Evolutionary conservation across 148 eudicot species (phyloP).

Genomic region (Rhododendron williamsianum): DNA sequence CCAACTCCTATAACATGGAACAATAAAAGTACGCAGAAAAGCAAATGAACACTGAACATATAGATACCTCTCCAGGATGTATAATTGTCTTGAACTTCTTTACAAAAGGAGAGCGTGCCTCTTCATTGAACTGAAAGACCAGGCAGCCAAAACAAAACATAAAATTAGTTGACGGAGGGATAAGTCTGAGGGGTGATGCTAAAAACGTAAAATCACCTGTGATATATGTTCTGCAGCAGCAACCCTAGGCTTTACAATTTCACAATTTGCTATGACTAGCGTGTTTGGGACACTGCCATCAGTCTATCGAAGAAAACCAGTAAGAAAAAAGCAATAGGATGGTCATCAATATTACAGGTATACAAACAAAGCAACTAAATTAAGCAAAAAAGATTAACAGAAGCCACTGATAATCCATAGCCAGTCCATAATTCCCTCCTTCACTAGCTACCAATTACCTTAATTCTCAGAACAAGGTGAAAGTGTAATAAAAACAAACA

Average conservation of each 20-base stretch:
- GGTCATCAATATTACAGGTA: neutral
- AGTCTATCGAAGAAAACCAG: constrained; percentile 43
- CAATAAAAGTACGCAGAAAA: neutral
- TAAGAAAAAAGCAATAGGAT: neutral
- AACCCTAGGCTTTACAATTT: constrained; percentile 91
- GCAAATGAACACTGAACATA: neutral
- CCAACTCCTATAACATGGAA: neutral
- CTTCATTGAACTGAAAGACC: constrained; percentile 86
- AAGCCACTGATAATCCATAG: neutral
- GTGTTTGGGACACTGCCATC: constrained; percentile 95
- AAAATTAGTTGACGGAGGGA: neutral
- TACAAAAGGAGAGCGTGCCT: constrained; percentile 92
- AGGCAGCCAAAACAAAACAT: constrained; percentile 7
- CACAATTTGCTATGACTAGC: constrained; percentile 89
- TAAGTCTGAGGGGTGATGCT: neutral
- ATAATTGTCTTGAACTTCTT: constrained; percentile 88
- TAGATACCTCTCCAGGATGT: constrained; percentile 94
- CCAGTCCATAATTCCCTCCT: neutral
- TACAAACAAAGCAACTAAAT: neutral
- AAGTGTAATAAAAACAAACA: neutral
- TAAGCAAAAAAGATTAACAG: neutral
- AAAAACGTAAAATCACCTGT: constrained; percentile 40
- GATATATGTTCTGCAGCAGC: constrained; percentile 99
- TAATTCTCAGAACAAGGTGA: neutral
- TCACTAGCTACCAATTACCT: neutral